Base-by-base conservation (phyloP, 2,329 filamentous ascomycete species). In the Neonectria magnoliae region DNA sequence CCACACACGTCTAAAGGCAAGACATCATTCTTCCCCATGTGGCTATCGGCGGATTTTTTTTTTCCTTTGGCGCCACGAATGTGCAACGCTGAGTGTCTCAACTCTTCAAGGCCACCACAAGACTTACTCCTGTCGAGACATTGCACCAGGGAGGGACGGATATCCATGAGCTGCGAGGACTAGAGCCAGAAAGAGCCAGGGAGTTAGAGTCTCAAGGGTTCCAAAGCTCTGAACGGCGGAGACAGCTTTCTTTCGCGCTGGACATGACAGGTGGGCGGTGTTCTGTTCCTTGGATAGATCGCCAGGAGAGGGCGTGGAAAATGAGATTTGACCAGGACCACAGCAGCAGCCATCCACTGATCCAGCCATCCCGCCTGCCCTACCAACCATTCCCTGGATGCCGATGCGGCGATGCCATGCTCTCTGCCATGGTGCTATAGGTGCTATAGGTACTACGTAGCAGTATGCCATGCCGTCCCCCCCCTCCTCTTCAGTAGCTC, bases 11-110 rank as follows among this genome's bases (percentile, higher is more conserved):
- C 57, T 60, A 59, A 48, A 68, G 65, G 64, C 67, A 71, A 72
- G 67, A 71, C 65, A 72, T 66, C 61, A 57, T 42, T 70, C 66
- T 68, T 56, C 60, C 45, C 66, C 60, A 67, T 67, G 64, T 67
- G 64, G 66, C 64, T 51, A 54, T 55, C 61, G 60, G 64, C 60
- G 53, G 16, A 25, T 52, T 64, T 57, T 66, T 66, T 66, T 48
- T 38, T 57, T 56, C 44, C 18, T 41, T 50, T 50, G 20, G 27
- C 44, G n/a, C 53, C 45, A 16, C 29, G 54, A 38, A 44, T 42
- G 20, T 54, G 42, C 44, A 31, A 54, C 44, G 22, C 22, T 42
- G 10, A 20, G 20, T 60, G 57, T 60, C 50, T 60, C 50, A 54
- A 38, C 36, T 38, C 36, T n/a, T 2, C 36, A 38, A 13, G 20